These are phyloP conservation scores for Sutorius australiensis DNA, from an alignment of 768 basidiomycete species.

Conservation along the genomic window DNA sequence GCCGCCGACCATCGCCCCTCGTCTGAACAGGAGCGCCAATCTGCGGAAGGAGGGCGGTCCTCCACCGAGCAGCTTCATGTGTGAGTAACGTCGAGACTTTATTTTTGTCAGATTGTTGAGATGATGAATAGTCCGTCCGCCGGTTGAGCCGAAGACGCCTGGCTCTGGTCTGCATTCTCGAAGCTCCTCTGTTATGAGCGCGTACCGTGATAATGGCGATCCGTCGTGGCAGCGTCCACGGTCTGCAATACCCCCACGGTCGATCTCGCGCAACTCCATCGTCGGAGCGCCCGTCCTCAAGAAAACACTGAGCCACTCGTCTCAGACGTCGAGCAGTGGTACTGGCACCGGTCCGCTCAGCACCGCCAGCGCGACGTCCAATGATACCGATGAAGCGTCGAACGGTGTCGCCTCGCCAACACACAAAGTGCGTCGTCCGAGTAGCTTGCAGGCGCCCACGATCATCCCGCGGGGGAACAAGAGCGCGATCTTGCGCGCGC, in stretches of 20 bases:
- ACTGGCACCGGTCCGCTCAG: conserved; percentile 27
- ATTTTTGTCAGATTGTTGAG: background rate
- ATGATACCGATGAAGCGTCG: conserved; percentile 21
- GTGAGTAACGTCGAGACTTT: conserved; percentile 40
- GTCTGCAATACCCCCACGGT: conserved; percentile 33
- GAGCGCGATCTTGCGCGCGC: conserved; percentile 66
- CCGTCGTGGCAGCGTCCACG: conserved; percentile 12
- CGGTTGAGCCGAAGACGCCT: conserved; percentile 41
- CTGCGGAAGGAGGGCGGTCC: conserved; percentile 44
- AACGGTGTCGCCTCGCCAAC: conserved; percentile 23
- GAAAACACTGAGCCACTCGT: conserved; percentile 21
- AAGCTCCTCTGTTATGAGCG: conserved; percentile 39
- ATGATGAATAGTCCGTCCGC: conserved; percentile 42
- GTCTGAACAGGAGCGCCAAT: conserved; percentile 42
- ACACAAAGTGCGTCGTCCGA: conserved; percentile 44
- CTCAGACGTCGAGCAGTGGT: conserved; percentile 26
- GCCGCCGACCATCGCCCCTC: conserved; percentile 41
- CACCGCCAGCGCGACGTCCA: conserved; percentile 24
- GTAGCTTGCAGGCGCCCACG: conserved; percentile 54
- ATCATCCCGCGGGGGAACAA: conserved; percentile 71
- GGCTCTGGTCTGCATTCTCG: conserved; percentile 36
- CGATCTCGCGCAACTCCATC: conserved; percentile 40
- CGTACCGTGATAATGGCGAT: conserved; percentile 21
- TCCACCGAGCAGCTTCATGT: conserved; percentile 68
- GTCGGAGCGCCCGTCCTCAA: conserved; percentile 11